Evolutionary conservation across 2,329 filamentous ascomycete species (phyloP).

Genomic region (Periglandula ipomoeae): DNA sequence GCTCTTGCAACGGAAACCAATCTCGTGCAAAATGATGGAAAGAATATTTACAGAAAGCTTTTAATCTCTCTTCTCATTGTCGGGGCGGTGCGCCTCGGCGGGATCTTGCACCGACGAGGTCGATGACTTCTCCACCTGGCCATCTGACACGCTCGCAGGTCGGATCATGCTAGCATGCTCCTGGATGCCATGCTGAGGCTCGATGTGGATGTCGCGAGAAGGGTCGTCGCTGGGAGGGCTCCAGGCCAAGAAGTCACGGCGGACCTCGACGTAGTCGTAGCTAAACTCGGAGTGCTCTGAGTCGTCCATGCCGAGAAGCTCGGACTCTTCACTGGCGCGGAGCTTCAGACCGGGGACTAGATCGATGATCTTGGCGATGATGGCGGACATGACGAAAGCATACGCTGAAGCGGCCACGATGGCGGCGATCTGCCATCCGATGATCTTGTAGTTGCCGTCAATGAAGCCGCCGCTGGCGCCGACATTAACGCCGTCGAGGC

Average conservation of each 20-base stretch:
- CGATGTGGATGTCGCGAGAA: conserved; percentile 45
- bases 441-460: conserved; percentile 62
- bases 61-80: conserved; percentile 7
- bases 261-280: conserved; percentile 84
- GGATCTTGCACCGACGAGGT: conserved; percentile 10
- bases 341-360: conserved; percentile 69
- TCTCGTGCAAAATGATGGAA: background rate
- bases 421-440: conserved; percentile 76
- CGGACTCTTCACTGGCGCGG: conserved; percentile 70
- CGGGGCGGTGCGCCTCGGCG: background rate
- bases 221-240: conserved; percentile 61
- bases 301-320: conserved; percentile 81
- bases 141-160: conserved; percentile 14
- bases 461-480: conserved; percentile 60
- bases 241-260: conserved; percentile 82
- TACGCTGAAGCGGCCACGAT: conserved; percentile 58
- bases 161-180: conserved; percentile 45
- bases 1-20: background rate
- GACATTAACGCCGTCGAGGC: conserved; percentile 68
- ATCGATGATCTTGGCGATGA: conserved; percentile 68
- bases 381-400: conserved; percentile 62
- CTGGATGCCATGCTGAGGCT: conserved; percentile 62
- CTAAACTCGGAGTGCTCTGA: conserved; percentile 86
- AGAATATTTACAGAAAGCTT: too few relatives aligned
- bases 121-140: conserved; percentile 7